phyloP scores from a whole-genome alignment of 495 filamentous ascomycete genomes.

The Lophiostoma macrostomum region DNA sequence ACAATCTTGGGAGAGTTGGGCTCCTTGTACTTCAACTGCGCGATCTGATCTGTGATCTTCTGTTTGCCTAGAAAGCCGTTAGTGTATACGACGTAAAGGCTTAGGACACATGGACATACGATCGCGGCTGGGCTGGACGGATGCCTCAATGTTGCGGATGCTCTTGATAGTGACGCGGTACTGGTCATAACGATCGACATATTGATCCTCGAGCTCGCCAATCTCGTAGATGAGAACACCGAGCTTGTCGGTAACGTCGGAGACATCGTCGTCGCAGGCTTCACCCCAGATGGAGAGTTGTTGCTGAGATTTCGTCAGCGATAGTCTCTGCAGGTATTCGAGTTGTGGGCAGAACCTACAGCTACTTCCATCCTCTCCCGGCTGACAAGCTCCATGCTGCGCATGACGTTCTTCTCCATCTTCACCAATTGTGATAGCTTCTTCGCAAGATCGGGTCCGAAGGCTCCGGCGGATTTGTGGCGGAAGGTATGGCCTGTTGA shows the following conservation, averaged over 20 bases:
- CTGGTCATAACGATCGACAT: slow-evolving; percentile 97
- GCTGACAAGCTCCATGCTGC: slow-evolving; percentile 91
- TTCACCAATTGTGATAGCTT: slow-evolving; percentile 97
- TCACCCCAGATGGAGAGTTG: slow-evolving; percentile 99
- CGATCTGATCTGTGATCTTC: slow-evolving; percentile 98
- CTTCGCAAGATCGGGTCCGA: slow-evolving; percentile 93
- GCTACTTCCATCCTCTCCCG: slow-evolving; percentile 97
- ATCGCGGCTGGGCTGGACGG: slow-evolving; percentile 95
- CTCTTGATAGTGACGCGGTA: slow-evolving; percentile 99
- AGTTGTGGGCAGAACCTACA: slow-evolving; percentile 51
- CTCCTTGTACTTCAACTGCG: slow-evolving; percentile 99
- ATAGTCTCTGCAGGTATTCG: neutral
- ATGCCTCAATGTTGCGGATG: slow-evolving; percentile 97
- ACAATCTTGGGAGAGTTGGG: slow-evolving; percentile 96
- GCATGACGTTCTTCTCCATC: slow-evolving; percentile 99
- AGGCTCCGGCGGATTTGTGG: slow-evolving; percentile 84
- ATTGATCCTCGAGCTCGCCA: slow-evolving; percentile 96
- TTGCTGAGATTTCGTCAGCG: slow-evolving; percentile 61
- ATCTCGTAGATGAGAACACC: slow-evolving; percentile 98
- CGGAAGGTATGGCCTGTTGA: slow-evolving; percentile 86
- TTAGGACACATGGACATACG: slow-evolving; percentile 54
- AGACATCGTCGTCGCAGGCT: slow-evolving; percentile 93
- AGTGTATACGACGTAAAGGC: slow-evolving; percentile 7
- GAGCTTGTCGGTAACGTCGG: slow-evolving; percentile 97
- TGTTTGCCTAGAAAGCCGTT: slow-evolving; percentile 69